Percentiles rank a stretch among this genome's conserved stretches.
phyloP scores from a whole-genome alignment of 2,329 filamentous ascomycete species.

The Sphaerostilbella broomeana region DNA sequence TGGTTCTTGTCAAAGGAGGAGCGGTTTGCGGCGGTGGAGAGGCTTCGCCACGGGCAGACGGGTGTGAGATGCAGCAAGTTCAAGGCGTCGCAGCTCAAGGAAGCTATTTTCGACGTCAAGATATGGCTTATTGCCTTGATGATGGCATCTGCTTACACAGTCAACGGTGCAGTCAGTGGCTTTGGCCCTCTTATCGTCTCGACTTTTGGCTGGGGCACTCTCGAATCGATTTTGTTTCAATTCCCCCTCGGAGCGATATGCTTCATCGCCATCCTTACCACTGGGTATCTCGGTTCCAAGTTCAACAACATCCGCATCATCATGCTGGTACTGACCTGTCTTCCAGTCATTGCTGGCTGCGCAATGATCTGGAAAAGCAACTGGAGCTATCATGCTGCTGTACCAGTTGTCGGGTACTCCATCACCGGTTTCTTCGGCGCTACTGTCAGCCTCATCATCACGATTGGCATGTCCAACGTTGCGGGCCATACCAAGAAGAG shows the following conservation, averaged over 20 bases:
- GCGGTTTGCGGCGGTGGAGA: constrained; percentile 56
- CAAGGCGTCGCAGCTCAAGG: constrained; percentile 52
- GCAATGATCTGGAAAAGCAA: constrained; percentile 65
- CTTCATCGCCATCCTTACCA: constrained; percentile 57
- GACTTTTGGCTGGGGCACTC: constrained; percentile 59
- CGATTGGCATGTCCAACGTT: constrained; percentile 57
- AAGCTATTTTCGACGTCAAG: constrained; percentile 54
- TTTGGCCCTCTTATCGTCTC: constrained; percentile 67
- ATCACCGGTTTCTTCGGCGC: constrained; percentile 68
- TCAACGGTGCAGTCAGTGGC: constrained; percentile 64
- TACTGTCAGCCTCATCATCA: constrained; percentile 54
- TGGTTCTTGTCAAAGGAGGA: constrained; percentile 63
- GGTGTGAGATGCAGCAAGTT: constrained; percentile 56
- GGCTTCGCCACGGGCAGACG: constrained; percentile 55
- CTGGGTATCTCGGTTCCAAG: constrained; percentile 56
- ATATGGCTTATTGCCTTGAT: constrained; percentile 58
- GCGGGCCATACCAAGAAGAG: constrained; percentile 74
- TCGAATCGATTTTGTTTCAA: constrained; percentile 64
- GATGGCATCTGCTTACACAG: constrained; percentile 64
- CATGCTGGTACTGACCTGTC: constrained; percentile 58
- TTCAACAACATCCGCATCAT: constrained; percentile 58
- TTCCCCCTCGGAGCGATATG: constrained; percentile 68
- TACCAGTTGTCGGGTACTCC: constrained; percentile 64
- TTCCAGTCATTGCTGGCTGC: constrained; percentile 69
- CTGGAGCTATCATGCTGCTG: constrained; percentile 58